Conservation (phyloP, 176 grass and related monocot genomes). For the Carex myosuroides region DNA sequence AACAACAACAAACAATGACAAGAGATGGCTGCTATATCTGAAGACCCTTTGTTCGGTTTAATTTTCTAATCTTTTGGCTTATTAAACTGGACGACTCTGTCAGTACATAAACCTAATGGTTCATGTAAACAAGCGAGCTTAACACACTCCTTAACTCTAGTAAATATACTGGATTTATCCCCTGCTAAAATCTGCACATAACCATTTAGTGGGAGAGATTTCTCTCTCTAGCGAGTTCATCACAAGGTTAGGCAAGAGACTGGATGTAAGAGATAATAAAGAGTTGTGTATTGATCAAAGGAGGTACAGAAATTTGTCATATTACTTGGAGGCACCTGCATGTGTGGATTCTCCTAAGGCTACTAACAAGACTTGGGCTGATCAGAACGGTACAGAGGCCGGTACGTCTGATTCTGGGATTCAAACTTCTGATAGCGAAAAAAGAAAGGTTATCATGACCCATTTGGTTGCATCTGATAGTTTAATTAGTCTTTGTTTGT, state of each 20-base stretch:
- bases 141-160: too few relatives aligned
- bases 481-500: neutral
- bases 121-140: too few relatives aligned
- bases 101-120: too few relatives aligned
- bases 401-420: neutral
- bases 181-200: too few relatives aligned
- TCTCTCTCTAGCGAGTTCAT: constrained; percentile 60
- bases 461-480: neutral
- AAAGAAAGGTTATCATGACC: neutral
- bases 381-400: constrained; percentile 9
- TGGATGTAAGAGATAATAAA: constrained; percentile 68
- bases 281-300: constrained; percentile 48
- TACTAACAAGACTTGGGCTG: constrained; percentile 14
- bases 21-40: too few relatives aligned
- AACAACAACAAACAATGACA: too few relatives aligned
- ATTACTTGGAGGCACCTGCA: constrained; percentile 43
- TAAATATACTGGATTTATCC: too few relatives aligned
- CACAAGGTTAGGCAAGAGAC: constrained; percentile 43
- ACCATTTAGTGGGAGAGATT: constrained; percentile 66
- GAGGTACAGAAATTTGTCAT: constrained; percentile 16
- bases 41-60: too few relatives aligned
- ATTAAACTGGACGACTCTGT: too few relatives aligned
- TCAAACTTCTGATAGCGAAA: neutral
- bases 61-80: too few relatives aligned
- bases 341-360: constrained; percentile 29